Base-by-base conservation (phyloP, 306 rosid species). In the Lupinus albus region DNA sequence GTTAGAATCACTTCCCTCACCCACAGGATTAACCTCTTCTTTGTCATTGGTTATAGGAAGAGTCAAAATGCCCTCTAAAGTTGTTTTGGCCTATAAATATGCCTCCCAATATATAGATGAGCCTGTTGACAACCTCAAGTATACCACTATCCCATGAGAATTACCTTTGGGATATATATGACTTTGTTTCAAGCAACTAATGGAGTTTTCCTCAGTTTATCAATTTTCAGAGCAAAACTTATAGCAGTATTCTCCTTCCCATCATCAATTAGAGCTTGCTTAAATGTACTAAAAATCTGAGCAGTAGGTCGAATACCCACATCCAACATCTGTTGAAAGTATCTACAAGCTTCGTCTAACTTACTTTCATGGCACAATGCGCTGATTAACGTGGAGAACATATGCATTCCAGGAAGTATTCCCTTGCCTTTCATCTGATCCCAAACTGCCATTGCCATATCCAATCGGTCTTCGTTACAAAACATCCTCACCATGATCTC, bases 401-500 rank as follows among this genome's bases (percentile, higher is more conserved):
- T 81, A 14, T 89, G 92, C 84, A 92, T 82, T 55, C 87, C 87
- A 0, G 97, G 96, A 67, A 87, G 83, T 28, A 87, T 65, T 5
- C 96, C 96, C 64, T 60, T 84, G 21, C 49, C 69, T 78, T 76
- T 87, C 98, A 92, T 87, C 76, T 78, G 74, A 70, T 74, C 80
- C 98, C 98, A 92, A 71, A 87, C 80, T 42, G 4, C 58, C 63
- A 79, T 69, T 2, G 92, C 96, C 84, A 78, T 79, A 67, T 81
- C 98, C 71, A 85, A 70, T 35, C 67, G 68, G 4, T 57, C 83
- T 61, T 77, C 85, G 11, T 87, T 87, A 58, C 98, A 89, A 11
- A 87, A 85, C 98, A 92, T 89, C 78, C 92, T 84, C 79, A 87
- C 83, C 61, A 89, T 64, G 44, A 92, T 83, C 59, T 80, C 92